Base-by-base conservation (phyloP, 768 basidiomycete genomes). In the Termitomyces sp. region DNA sequence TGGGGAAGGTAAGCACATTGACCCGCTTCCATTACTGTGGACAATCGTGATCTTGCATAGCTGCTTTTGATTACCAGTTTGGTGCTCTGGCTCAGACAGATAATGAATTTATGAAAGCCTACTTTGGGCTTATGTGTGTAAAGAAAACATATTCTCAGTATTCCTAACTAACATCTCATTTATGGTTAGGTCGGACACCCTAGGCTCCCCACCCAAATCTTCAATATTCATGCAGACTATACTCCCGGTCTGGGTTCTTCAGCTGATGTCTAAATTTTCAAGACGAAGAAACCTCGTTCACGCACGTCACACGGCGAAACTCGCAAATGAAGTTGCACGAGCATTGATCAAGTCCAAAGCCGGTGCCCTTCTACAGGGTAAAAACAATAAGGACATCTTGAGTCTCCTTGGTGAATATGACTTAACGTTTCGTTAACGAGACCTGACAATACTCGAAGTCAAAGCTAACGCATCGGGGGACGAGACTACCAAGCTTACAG, bases 61-160 rank as follows among this genome's bases (percentile, higher is more conserved):
- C 78, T 53, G 78, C 78, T 2, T 79, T 79, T 66, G 82, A 82
- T 60, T 81, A 81, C 62, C 75, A 82, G 16, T 82, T 85, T 53
- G 81, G 80, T 23, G 78, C 78, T 0, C 60, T 83, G n/a, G 68
- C 74, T 12, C 69, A 80, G 52, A 62, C 69, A 2, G 72, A 80
- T 42, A 82, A 81, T 62, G 75, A 77, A 54, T 77, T 85, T 43
- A 79, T 77, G 66, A 74, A 76, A 57, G 78, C 81, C 3, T 84
- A 83, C 63, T 72, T 75, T 52, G 80, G 78, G 36, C 69, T 82
- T 15, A 76, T 80, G 79, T 76, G 53, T 12, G 58, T 56, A 31
- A 4, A 29, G 13, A 32, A 66, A 64, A 25, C n/a, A n/a, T 42
- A 27, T 7, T 18, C 41, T 18, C 31, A 38, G 51, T 23, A n/a